Conservation (phyloP, 176 grass and related monocot species). For the Lolium multiflorum region DNA sequence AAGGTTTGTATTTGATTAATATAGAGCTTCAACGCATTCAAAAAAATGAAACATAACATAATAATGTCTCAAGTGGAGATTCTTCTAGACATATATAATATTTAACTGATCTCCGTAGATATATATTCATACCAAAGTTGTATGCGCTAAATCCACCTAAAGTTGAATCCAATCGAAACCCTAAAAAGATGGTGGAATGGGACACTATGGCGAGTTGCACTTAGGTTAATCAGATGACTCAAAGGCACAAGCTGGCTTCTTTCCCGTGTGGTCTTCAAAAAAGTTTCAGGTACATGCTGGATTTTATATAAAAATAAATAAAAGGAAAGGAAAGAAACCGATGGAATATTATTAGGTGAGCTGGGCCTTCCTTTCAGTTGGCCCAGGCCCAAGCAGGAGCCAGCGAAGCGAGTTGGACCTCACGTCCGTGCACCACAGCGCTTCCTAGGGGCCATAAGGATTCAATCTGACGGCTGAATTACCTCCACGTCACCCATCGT, state of each 20-base stretch:
- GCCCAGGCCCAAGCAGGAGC: constrained; percentile 1
- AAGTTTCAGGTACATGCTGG: constrained; percentile 17
- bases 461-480: neutral
- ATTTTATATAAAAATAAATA: neutral
- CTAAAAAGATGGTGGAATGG: neutral
- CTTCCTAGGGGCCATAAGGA: neutral
- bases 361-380: neutral
- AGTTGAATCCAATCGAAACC: too few relatives aligned
- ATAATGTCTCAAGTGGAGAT: too few relatives aligned
- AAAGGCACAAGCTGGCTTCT: constrained; percentile 4
- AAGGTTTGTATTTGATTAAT: too few relatives aligned
- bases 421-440: neutral
- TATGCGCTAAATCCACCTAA: too few relatives aligned
- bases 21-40: too few relatives aligned
- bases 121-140: too few relatives aligned
- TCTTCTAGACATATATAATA: too few relatives aligned
- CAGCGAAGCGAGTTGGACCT: constrained; percentile 34
- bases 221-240: neutral
- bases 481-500: constrained; percentile 7
- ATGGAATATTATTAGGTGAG: constrained; percentile 29
- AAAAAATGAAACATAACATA: too few relatives aligned
- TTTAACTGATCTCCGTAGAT: too few relatives aligned
- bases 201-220: neutral
- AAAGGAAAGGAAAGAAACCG: neutral
- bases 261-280: neutral